Evolutionary conservation across 2,329 filamentous ascomycete genomes (phyloP).

Genomic region (Aspergillus sp.): DNA sequence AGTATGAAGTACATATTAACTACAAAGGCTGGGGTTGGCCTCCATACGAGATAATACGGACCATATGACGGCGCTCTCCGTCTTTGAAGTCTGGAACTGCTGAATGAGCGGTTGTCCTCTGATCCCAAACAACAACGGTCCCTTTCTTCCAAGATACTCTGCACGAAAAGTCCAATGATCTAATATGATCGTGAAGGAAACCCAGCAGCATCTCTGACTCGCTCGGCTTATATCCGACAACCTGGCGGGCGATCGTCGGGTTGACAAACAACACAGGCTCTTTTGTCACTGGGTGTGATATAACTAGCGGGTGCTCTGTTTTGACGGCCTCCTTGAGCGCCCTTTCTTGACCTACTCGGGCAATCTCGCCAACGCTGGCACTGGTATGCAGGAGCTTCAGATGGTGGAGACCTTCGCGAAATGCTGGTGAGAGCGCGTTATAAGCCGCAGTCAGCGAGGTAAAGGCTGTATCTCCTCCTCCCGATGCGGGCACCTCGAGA

Average conservation of each 20-base stretch:
- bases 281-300: slow-evolving; percentile 7
- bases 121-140: slow-evolving; percentile 13
- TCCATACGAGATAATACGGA: slow-evolving; percentile 13
- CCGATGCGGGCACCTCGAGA: slow-evolving; percentile 10
- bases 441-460: slow-evolving; percentile 11
- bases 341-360: slow-evolving; percentile 10
- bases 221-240: slow-evolving; percentile 11
- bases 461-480: slow-evolving; percentile 11
- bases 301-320: slow-evolving; percentile 11
- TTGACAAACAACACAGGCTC: slow-evolving; percentile 11
- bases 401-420: slow-evolving; percentile 7
- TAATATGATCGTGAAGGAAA: slow-evolving; percentile 11
- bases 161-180: slow-evolving; percentile 11
- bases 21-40: slow-evolving; percentile 6
- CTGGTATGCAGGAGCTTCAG: slow-evolving; percentile 12
- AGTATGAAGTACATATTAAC: neutral
- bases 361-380: slow-evolving; percentile 11
- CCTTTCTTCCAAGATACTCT: slow-evolving; percentile 9
- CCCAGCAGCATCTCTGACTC: slow-evolving; percentile 7
- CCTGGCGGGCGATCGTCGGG: slow-evolving; percentile 10
- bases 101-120: slow-evolving; percentile 12
- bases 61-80: slow-evolving; percentile 12
- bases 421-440: slow-evolving; percentile 8
- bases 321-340: slow-evolving; percentile 11
- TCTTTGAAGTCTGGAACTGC: slow-evolving; percentile 12